phyloP scores from a whole-genome alignment of 169 alveolate genomes.

The Amoebophrya sp. region DNA sequence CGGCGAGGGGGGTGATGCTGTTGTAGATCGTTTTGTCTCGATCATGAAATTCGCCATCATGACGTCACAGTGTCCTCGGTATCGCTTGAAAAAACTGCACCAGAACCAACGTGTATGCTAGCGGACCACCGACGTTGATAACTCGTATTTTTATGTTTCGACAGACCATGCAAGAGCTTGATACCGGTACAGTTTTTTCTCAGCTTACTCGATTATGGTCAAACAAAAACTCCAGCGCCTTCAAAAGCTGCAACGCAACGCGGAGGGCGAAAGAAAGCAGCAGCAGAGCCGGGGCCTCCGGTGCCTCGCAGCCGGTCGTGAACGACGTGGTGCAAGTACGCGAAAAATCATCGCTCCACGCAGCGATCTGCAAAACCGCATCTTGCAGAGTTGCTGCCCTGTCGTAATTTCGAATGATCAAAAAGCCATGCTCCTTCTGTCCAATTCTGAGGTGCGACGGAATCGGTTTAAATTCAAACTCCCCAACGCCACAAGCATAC shows the following conservation, averaged over 20 bases:
- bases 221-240: neutral
- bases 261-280: neutral
- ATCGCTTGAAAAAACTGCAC: neutral
- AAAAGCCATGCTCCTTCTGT: neutral
- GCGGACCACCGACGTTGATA: neutral
- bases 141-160: neutral
- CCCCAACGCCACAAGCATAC: neutral
- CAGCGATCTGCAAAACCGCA: neutral
- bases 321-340: neutral
- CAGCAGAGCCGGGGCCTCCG: neutral
- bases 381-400: neutral
- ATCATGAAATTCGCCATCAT: neutral
- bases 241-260: neutral
- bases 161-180: neutral
- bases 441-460: neutral
- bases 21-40: neutral
- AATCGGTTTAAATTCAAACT: neutral
- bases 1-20: neutral
- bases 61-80: neutral
- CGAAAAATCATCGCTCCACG: neutral
- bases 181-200: neutral
- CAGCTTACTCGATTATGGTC: neutral
- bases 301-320: neutral
- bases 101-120: neutral
- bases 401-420: neutral